Evolutionary conservation across 768 basidiomycete genomes (phyloP).

Genomic region (Chiua virens): DNA sequence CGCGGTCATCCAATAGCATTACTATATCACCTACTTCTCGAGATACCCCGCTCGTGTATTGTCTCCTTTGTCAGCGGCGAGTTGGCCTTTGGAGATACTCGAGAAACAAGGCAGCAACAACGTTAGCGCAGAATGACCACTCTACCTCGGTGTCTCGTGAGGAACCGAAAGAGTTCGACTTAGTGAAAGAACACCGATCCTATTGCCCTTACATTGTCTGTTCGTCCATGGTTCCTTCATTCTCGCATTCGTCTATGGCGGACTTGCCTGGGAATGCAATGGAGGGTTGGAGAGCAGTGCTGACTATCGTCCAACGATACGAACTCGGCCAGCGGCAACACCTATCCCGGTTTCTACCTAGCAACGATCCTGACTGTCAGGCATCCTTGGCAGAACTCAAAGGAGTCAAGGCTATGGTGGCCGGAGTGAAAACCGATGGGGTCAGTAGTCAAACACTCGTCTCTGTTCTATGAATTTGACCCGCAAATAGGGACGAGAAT

Average conservation of each 20-base stretch:
- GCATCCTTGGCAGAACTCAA: conserved; percentile 36
- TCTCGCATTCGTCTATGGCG: conserved; percentile 34
- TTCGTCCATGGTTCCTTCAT: conserved; percentile 62
- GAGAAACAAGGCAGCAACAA: conserved; percentile 16
- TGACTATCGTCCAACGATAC: conserved; percentile 65
- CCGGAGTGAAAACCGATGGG: conserved; percentile 71
- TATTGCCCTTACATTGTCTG: conserved; percentile 84
- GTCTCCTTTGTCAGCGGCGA: conserved; percentile 72
- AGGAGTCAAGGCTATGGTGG: conserved; percentile 72
- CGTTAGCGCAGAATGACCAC: conserved; percentile 12
- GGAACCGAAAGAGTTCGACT: conserved; percentile 57
- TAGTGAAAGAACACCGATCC: conserved; percentile 79
- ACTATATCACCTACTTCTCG: conserved; percentile 12
- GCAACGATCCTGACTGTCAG: conserved; percentile 30
- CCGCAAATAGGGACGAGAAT: conserved; percentile 57
- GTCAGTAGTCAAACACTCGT: conserved; percentile 42
- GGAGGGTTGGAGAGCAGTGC: conserved; percentile 83
- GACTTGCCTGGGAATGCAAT: conserved; percentile 32
- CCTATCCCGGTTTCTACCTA: conserved; percentile 29
- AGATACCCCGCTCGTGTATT: conserved; percentile 59
- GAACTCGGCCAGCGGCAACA: conserved; percentile 61
- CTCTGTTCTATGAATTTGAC: conserved; percentile 7
- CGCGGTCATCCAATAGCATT: background rate
- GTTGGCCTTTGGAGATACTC: conserved; percentile 78
- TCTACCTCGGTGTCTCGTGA: conserved; percentile 19